phyloP scores from a whole-genome alignment of 805 yeast species.

The Hermanozyma aechmeae region DNA sequence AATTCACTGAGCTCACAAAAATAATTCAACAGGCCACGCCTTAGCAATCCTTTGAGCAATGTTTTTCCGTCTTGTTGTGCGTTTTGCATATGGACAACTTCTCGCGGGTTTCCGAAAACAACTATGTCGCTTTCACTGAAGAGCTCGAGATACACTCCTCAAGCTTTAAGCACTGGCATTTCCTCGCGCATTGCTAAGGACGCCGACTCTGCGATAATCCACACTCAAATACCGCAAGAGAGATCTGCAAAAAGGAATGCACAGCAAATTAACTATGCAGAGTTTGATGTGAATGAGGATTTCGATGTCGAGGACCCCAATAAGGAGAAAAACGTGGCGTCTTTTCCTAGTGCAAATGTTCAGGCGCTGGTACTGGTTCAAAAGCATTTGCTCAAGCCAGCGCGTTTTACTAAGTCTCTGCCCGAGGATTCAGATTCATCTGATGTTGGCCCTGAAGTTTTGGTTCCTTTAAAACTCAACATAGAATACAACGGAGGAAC shows the following conservation, averaged over 20 bases:
- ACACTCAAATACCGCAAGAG: slow-evolving; percentile 61
- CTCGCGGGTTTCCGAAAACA: too few species aligned
- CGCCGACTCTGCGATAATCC: slow-evolving; percentile 62
- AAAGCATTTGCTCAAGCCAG: slow-evolving; percentile 16
- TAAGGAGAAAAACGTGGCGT: not conserved
- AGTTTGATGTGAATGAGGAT: slow-evolving; percentile 57
- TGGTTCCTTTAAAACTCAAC: slow-evolving; percentile 60
- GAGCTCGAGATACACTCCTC: too few species aligned
- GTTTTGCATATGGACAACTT: too few species aligned
- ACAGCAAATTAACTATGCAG: slow-evolving; percentile 73
- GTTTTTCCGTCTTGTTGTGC: too few species aligned
- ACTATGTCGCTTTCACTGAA: too few species aligned
- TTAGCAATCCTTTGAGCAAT: too few species aligned
- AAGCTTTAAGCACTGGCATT: slow-evolving; percentile 72
- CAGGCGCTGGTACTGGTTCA: slow-evolving; percentile 29
- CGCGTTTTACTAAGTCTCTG: slow-evolving; percentile 4
- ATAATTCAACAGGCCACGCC: too few species aligned
- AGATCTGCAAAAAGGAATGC: slow-evolving; percentile 69
- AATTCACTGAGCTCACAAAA: too few species aligned
- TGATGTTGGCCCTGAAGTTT: slow-evolving; percentile 24
- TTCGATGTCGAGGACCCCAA: slow-evolving; percentile 27
- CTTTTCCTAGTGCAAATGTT: slow-evolving; percentile 11
- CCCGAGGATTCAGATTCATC: slow-evolving; percentile 4
- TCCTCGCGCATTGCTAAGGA: slow-evolving; percentile 57
- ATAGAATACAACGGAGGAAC: slow-evolving; percentile 48